Evolutionary conservation across 352 stramenopile genomes (phyloP).

Genomic region (Nothophytophthora sp.): DNA sequence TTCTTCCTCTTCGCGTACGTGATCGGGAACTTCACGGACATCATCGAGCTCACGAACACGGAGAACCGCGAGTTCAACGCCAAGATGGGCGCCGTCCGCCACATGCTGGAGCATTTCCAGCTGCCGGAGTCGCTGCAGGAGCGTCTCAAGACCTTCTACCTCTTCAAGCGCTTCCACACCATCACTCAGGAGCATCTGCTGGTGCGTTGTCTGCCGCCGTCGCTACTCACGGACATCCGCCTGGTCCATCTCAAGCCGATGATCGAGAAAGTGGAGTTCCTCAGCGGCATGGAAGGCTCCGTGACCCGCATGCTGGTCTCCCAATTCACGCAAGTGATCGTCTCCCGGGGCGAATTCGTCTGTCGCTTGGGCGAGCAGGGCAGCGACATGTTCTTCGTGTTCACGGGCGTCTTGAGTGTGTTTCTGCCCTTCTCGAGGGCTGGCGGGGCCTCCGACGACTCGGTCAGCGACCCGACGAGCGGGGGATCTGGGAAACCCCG

Average conservation of each 20-base stretch:
- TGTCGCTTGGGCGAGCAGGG: conserved; percentile 56
- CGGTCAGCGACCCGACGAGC: background rate
- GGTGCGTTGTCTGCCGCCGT: conserved; percentile 59
- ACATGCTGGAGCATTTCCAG: conserved; percentile 59
- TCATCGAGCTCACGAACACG: conserved; percentile 57
- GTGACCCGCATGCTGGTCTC: conserved; percentile 72
- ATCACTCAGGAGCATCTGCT: conserved; percentile 72
- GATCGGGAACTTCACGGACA: conserved; percentile 72
- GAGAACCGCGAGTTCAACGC: conserved; percentile 69
- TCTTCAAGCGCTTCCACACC: conserved; percentile 69
- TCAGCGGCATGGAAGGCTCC: conserved; percentile 53
- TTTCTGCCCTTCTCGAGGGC: conserved; percentile 35
- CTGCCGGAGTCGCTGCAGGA: conserved; percentile 40
- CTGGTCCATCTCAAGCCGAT: conserved; percentile 69
- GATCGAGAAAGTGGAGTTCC: conserved; percentile 69
- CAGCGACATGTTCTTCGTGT: conserved; percentile 78
- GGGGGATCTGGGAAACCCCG: conserved; percentile 12
- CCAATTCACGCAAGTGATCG: conserved; percentile 62
- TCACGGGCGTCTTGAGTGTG: conserved; percentile 49
- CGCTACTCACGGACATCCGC: conserved; percentile 67
- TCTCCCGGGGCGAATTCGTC: conserved; percentile 57
- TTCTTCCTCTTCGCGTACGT: conserved; percentile 82
- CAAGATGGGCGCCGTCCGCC: conserved; percentile 53
- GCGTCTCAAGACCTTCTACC: conserved; percentile 62
- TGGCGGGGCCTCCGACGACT: no score